These are phyloP conservation scores for Taxillus chinensis DNA, from an alignment of 164 flowering plant species.

Conservation along the genomic window DNA sequence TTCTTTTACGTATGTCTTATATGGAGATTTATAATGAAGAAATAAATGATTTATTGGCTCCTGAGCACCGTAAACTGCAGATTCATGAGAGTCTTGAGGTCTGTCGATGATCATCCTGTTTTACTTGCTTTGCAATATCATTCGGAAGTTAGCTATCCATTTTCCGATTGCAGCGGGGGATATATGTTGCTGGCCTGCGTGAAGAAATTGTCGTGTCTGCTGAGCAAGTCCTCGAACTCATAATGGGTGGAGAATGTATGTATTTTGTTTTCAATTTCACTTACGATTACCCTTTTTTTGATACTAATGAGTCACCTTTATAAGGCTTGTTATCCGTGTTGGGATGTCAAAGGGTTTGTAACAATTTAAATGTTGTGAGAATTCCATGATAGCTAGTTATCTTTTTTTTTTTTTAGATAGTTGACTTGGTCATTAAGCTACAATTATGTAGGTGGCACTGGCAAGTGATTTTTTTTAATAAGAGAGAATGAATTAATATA, in stretches of 20 bases:
- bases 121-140: not conserved
- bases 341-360: too few species aligned
- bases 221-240: conserved; percentile 81
- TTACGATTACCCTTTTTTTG: not conserved
- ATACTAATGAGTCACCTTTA: too few species aligned
- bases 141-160: not conserved
- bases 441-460: too few species aligned
- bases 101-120: not conserved
- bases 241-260: conserved; percentile 91
- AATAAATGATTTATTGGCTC: conserved; percentile 84
- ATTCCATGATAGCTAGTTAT: too few species aligned
- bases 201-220: conserved; percentile 94
- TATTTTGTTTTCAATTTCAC: not conserved
- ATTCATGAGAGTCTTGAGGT: conserved; percentile 94
- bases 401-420: too few species aligned
- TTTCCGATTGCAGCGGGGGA: conserved; percentile 54
- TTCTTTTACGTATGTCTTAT: conserved; percentile 89
- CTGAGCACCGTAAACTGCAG: conserved; percentile 86
- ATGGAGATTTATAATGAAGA: conserved; percentile 98
- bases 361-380: too few species aligned
- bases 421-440: too few species aligned
- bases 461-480: too few species aligned
- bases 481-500: too few species aligned
- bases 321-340: too few species aligned
- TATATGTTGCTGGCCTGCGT: conserved; percentile 90